Base-by-base conservation (phyloP, 2,329 filamentous ascomycete genomes). In the Pseudocercospora crystallina region DNA sequence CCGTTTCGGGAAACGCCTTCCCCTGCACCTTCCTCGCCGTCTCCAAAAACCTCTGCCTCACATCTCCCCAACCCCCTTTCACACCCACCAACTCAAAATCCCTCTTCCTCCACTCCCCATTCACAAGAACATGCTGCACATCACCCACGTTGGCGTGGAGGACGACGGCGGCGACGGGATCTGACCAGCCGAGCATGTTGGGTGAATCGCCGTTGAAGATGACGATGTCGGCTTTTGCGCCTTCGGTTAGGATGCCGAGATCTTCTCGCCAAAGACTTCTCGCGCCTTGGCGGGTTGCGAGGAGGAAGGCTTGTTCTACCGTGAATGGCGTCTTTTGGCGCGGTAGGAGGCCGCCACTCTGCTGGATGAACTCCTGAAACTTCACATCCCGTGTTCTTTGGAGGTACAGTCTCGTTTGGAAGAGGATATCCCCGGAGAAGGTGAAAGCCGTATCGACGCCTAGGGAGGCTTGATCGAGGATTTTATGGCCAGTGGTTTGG, bases 161-260 rank as follows among this genome's bases (percentile, higher is more conserved):
- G 20, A 83, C 74, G 1, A 83, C 68, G 0, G 80, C 80, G 0
- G 80, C 80, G 3, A 83, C 71, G 0, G 79, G 78, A 49, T 83
- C 79, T 5, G 56, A 66, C 78, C 79, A 82, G 2, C 80, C 80
- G 0, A 82, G 66, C 59, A 83, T 66, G 1, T 69, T 68, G 0
- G 79, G 78, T 0, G 73, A 71, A 1, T 71, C 65, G 0, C 76
- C 77, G 50, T 81, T 71, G 67, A 77, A 82, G 0, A 82, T 69
- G 0, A 81, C 69, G 1, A 83, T 43, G 56, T 83, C 80, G 0
- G 79, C 79, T 61, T 80, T 80, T 10, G 79, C 78, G 4, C 79
- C 79, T 1, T 64, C 63, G 0, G 61, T 61, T 15, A 82, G 66
- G 31, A 77, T 68, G 15, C 80, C 80, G 0, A 83, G 65, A 56